Evolutionary conservation across 495 filamentous ascomycete genomes (phyloP), one percentile per base, ranked within the genome.

Genomic region (Chaetomium cochliodes): DNA sequence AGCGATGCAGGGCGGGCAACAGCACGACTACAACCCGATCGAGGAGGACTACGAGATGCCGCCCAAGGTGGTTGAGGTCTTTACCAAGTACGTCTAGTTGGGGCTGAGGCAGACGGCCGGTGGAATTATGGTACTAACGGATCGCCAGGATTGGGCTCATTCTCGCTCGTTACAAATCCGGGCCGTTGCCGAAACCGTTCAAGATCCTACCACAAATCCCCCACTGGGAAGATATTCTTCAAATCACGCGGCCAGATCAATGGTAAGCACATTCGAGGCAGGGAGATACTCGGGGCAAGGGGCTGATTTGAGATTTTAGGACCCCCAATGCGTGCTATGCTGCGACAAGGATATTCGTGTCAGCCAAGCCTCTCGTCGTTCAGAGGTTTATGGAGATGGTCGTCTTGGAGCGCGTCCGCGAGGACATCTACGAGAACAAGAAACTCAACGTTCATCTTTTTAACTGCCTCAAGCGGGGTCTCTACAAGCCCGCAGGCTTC

Each of bases 401-500:
- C 51, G 79, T 99, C 13, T 81, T 99, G 46, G 90, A 93, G 47
- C 87, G 89, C 47, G 92, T 98, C 22, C 89, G 92, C 26, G 91
- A 96, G 66, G 91, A 98, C 49, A 77, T 78, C 18, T 69, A 76
- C 49, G 91, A 94, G 74, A 88, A 86, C 51, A 93, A 92, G 78
- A 97, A 96, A 70, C 80, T 99, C 50, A 97, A 97, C 65, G 89
- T 97, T 1, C 96, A 98, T 77, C 84, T 97, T 5, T 99, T 96
- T 81, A 90, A 92, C 63, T 86, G 91, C 2, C 80, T 98, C 53
- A 96, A 96, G 75, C 96, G 96, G 72, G 87, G 88, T 3, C 82
- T 98, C 11, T 99, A 97, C 81, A 98, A 97, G 72, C 96, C 94
- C 2, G 90, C 92, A 0, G 91, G 92, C 25, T 99, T 96, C 78